A percentile compares a stretch with the other conserved stretches of the same genome.
Evolutionary conservation across 352 stramenopile genomes (phyloP).

Genomic region (Aphanomyces euteiches): DNA sequence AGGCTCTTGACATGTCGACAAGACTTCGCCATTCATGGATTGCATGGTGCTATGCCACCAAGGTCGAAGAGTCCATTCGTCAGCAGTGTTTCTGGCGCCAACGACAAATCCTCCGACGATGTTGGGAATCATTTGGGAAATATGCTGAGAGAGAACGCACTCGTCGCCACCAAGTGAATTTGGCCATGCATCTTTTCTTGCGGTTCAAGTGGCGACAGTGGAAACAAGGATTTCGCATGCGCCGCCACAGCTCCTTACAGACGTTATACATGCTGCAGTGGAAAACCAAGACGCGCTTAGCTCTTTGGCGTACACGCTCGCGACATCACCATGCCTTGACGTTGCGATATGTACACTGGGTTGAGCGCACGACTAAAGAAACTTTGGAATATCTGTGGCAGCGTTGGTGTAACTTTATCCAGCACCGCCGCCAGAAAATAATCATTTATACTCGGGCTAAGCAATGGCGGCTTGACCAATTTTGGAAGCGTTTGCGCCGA

Average conservation of each 20-base stretch:
- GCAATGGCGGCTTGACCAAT: not conserved
- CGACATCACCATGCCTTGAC: not conserved
- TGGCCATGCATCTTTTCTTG: slow-evolving; percentile 15
- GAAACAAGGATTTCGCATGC: slow-evolving; percentile 1
- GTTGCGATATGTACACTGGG: not conserved
- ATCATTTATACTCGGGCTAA: not conserved
- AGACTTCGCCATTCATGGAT: not conserved
- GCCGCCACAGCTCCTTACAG: not conserved
- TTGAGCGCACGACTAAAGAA: not conserved
- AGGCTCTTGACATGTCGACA: not conserved
- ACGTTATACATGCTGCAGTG: slow-evolving; percentile 15
- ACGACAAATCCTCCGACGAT: not conserved
- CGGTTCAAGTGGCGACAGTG: not conserved
- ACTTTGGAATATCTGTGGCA: not conserved
- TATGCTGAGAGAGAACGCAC: not conserved
- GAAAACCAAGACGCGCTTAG: not conserved
- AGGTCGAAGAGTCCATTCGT: not conserved
- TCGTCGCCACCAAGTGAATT: not conserved
- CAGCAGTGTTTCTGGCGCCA: not conserved
- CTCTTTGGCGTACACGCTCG: not conserved
- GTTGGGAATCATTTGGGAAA: not conserved
- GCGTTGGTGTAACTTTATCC: not conserved
- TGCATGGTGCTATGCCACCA: not conserved
- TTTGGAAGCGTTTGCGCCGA: slow-evolving; percentile 2
- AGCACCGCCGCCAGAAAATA: not conserved